A percentile compares a stretch with the other conserved stretches of the same genome.
These are phyloP conservation scores for Pestalotiopsis sp. DNA, from an alignment of 2,329 filamentous ascomycete species.

Conservation along the genomic window DNA sequence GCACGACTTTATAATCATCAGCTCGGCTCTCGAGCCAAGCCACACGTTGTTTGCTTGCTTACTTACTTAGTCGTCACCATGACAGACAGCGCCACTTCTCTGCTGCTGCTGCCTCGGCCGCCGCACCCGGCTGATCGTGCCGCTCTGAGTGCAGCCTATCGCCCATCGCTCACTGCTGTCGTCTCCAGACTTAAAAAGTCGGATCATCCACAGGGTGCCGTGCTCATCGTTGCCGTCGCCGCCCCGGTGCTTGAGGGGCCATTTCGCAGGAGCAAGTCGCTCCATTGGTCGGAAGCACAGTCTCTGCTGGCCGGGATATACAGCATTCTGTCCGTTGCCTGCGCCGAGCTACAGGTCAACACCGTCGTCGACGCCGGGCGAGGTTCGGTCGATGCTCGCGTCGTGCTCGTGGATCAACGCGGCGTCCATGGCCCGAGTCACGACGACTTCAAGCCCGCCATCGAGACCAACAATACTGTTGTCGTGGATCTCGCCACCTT, in stretches of 20 bases:
- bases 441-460: constrained; percentile 36
- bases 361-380: constrained; percentile 62
- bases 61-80: neutral
- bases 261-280: constrained; percentile 50
- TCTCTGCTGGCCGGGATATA: constrained; percentile 78
- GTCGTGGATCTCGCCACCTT: constrained; percentile 56
- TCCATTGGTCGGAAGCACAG: constrained; percentile 71
- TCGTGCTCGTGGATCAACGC: constrained; percentile 72
- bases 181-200: constrained; percentile 51
- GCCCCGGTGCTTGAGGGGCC: constrained; percentile 62
- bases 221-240: constrained; percentile 25
- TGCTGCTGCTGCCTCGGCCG: constrained; percentile 67
- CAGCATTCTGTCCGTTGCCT: constrained; percentile 74
- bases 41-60: neutral
- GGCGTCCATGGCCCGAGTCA: constrained; percentile 32
- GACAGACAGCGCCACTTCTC: constrained; percentile 39
- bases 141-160: constrained; percentile 62
- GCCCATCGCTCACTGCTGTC: constrained; percentile 56
- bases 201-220: constrained; percentile 23
- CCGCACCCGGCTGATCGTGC: constrained; percentile 56
- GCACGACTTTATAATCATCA: too few relatives aligned
- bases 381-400: constrained; percentile 74
- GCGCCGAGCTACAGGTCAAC: constrained; percentile 61
- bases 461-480: constrained; percentile 47
- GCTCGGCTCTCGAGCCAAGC: too few relatives aligned